A percentile compares a stretch with the other conserved stretches of the same genome.
Conservation (phyloP, 257 asterid species). For the Cruciata laevipes region DNA sequence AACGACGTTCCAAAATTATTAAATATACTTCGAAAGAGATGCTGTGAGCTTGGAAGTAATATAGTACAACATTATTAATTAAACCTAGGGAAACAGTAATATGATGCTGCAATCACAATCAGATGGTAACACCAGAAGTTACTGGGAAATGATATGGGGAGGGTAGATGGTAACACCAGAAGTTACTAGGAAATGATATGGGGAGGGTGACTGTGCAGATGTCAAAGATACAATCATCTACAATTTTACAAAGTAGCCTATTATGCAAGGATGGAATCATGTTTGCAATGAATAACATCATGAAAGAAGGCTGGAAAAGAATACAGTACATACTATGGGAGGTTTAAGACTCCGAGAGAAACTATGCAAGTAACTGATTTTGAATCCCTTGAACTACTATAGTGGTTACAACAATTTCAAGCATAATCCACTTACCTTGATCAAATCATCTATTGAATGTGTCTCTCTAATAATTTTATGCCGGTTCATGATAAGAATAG, state of each 20-base stretch:
- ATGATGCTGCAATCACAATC: not conserved
- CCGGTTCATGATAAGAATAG: conserved; percentile 86
- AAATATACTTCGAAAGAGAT: not conserved
- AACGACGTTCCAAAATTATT: conserved; percentile 16
- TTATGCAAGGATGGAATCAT: not conserved
- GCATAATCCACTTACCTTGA: conserved; percentile 67
- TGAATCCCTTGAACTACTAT: conserved; percentile 7
- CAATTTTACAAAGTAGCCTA: not conserved
- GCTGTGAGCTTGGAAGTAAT: not conserved
- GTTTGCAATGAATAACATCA: not conserved
- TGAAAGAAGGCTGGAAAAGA: not conserved
- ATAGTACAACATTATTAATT: not conserved
- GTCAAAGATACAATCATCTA: conserved; percentile 5
- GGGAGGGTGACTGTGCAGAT: not conserved
- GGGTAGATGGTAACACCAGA: not conserved
- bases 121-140: not conserved
- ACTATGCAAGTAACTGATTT: conserved; percentile 3
- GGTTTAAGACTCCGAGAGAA: conserved; percentile 1
- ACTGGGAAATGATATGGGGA: not conserved
- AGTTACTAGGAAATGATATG: not conserved
- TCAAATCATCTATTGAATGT: conserved; percentile 81
- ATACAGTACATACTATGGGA: not conserved
- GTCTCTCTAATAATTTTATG: conserved; percentile 77
- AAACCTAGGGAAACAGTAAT: not conserved
- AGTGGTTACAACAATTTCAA: conserved; percentile 15